Evolutionary conservation across 257 asterid genomes (phyloP).

Genomic region (Phtheirospermum japonicum): DNA sequence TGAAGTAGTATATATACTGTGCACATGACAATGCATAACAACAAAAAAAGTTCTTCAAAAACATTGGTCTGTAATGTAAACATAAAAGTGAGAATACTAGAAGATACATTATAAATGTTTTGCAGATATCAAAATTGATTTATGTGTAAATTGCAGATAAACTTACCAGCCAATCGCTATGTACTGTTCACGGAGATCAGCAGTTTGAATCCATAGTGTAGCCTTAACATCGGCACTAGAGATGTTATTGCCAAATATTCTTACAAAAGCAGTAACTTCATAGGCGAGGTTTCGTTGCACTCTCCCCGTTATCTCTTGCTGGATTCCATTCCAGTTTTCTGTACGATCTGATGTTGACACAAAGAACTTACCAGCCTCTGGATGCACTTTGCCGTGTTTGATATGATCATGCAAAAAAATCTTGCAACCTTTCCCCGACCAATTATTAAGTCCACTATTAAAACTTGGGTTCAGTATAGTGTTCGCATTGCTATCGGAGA

Average conservation of each 20-base stretch:
- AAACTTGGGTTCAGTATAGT: conserved; percentile 61
- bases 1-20: background rate
- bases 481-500: conserved; percentile 46
- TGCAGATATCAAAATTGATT: no score
- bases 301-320: conserved; percentile 77
- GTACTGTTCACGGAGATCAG: conserved; percentile 65
- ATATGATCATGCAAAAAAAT: conserved; percentile 53
- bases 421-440: conserved; percentile 93
- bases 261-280: conserved; percentile 58
- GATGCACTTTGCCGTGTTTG: conserved; percentile 61
- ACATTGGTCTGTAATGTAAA: no score
- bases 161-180: conserved; percentile 61
- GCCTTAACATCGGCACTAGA: conserved; percentile 52
- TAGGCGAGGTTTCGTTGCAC: conserved; percentile 63
- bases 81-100: no score
- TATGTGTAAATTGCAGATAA: background rate
- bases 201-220: conserved; percentile 59
- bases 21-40: no score
- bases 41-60: no score
- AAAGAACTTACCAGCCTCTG: conserved; percentile 58
- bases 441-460: conserved; percentile 61
- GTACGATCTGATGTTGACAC: conserved; percentile 68
- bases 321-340: conserved; percentile 77
- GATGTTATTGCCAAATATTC: conserved; percentile 55
- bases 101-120: no score